phyloP scores from a whole-genome alignment of 2,329 filamentous ascomycete species.

The Aspergillus sergii region DNA sequence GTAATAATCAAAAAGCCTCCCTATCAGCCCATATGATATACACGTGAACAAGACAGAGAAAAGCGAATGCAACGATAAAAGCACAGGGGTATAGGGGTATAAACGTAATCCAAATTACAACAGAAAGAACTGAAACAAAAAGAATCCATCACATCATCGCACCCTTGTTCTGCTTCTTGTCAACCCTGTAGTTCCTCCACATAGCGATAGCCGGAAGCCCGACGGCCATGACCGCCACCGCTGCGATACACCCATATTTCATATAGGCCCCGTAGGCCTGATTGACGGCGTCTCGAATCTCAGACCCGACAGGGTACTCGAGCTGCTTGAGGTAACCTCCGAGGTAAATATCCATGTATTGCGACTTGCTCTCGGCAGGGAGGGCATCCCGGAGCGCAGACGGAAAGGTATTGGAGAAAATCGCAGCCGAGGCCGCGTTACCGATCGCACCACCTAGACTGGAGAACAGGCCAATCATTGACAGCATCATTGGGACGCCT shows the following conservation, averaged over 20 bases:
- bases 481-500: constrained; percentile 52
- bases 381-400: constrained; percentile 16
- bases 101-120: not conserved
- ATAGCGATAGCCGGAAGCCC: constrained; percentile 26
- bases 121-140: not conserved
- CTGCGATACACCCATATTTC: constrained; percentile 31
- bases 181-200: constrained; percentile 33
- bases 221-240: constrained; percentile 28
- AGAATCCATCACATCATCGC: constrained; percentile 11
- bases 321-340: constrained; percentile 32
- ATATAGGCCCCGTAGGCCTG: constrained; percentile 34
- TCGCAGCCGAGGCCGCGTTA: constrained; percentile 18
- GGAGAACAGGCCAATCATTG: constrained; percentile 39
- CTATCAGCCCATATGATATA: not conserved
- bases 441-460: constrained; percentile 41
- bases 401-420: constrained; percentile 26
- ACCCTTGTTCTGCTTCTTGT: constrained; percentile 35
- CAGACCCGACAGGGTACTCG: constrained; percentile 29
- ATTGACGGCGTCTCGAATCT: constrained; percentile 32
- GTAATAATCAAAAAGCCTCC: not conserved
- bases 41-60: not conserved
- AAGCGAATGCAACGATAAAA: not conserved
- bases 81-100: not conserved
- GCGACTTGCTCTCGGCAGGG: constrained; percentile 20
- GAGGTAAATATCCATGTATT: constrained; percentile 25